phyloP scores from a whole-genome alignment of 2,329 filamentous ascomycete genomes.

The Pyricularia grisea region DNA sequence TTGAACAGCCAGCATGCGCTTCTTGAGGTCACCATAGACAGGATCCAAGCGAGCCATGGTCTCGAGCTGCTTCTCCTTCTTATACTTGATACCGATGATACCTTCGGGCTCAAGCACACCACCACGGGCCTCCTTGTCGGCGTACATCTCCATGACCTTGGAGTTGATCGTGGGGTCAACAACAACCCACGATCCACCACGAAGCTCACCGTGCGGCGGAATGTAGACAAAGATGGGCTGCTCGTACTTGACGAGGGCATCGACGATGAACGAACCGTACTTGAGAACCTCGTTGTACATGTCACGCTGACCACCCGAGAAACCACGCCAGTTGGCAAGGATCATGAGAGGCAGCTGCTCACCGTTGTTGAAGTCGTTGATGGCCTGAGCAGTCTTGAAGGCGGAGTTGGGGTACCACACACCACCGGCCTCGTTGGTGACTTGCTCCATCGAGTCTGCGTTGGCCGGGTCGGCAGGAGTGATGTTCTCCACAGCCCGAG shows the following conservation, averaged over 20 bases:
- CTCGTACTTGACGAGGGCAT: conserved; percentile 95
- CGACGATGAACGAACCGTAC: conserved; percentile 98
- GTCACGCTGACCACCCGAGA: conserved; percentile 97
- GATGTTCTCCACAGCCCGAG: conserved; percentile 90
- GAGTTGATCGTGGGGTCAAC: conserved; percentile 98
- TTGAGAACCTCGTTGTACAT: conserved; percentile 99
- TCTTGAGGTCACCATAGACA: conserved; percentile 74
- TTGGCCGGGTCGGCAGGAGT: conserved; percentile 96
- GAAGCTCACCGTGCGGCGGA: conserved; percentile 89
- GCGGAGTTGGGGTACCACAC: conserved; percentile 99
- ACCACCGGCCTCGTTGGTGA: conserved; percentile 89
- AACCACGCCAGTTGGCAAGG: conserved; percentile 98
- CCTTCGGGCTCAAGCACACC: conserved; percentile 97
- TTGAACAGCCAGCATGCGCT: conserved; percentile 48
- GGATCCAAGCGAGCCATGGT: conserved; percentile 93
- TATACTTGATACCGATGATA: conserved; percentile 98
- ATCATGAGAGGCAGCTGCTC: conserved; percentile 99
- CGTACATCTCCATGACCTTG: conserved; percentile 98
- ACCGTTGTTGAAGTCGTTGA: conserved; percentile 98
- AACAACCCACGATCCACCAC: conserved; percentile 98
- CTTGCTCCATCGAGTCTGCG: conserved; percentile 94
- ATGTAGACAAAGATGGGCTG: conserved; percentile 99
- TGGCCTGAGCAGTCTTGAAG: conserved; percentile 98
- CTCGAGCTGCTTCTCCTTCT: conserved; percentile 91
- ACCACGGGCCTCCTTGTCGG: conserved; percentile 86